Evolutionary conservation across 306 rosid species (phyloP).

Genomic region (Sophora flavescens): DNA sequence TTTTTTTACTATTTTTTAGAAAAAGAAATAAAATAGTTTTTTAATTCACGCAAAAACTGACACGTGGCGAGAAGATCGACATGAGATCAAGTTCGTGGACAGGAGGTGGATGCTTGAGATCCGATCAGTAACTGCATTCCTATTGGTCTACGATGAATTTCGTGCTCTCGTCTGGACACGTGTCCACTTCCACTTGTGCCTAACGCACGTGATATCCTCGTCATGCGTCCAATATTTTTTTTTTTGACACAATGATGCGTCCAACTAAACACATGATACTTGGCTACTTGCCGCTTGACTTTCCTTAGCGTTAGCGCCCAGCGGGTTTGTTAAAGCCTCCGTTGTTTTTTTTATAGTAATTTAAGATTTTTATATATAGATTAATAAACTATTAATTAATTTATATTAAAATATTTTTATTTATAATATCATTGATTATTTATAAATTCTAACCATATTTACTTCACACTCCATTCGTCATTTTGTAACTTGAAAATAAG

Average conservation of each 20-base stretch:
- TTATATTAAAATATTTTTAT: too few species aligned
- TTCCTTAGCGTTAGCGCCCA: not conserved
- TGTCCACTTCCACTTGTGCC: not conserved
- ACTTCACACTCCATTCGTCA: too few species aligned
- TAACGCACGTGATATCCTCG: conserved; percentile 28
- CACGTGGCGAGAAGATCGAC: conserved; percentile 69
- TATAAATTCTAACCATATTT: too few species aligned
- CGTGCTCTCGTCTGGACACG: conserved; percentile 48
- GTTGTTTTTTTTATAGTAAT: too few species aligned
- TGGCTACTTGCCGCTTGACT: conserved; percentile 15
- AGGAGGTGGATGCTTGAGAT: conserved; percentile 61
- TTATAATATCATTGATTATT: too few species aligned
- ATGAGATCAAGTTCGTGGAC: conserved; percentile 83
- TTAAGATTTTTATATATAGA: too few species aligned
- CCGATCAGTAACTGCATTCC: conserved; percentile 71
- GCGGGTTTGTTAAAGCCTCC: too few species aligned
- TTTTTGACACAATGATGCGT: too few species aligned
- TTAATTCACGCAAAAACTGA: conserved; percentile 43
- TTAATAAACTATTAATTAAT: too few species aligned
- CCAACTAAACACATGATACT: not conserved
- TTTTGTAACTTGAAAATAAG: too few species aligned
- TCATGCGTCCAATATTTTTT: conserved; percentile 3
- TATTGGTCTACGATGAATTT: conserved; percentile 56
- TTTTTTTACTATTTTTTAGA: conserved; percentile 11
- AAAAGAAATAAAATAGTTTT: not conserved